A percentile compares a stretch with the other conserved stretches of the same genome.
phyloP scores from a whole-genome alignment of 345 rosid species.

The Angophora floribunda region DNA sequence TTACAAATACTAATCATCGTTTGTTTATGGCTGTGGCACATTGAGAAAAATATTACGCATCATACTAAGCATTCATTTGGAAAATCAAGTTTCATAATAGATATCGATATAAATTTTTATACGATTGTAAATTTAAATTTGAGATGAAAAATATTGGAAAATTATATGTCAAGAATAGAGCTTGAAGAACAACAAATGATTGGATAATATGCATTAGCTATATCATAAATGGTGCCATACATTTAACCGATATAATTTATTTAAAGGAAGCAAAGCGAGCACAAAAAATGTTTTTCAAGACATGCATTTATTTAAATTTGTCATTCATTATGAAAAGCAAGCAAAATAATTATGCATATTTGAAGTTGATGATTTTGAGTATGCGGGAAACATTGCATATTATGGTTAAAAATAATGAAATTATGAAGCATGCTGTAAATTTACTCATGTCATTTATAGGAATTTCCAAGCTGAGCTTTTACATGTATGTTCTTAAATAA shows the following conservation, averaged over 20 bases:
- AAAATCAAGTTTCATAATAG: background rate
- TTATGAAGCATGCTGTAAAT: background rate
- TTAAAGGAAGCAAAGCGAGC: too few relatives aligned
- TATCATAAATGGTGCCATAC: accelerated
- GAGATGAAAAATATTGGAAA: background rate
- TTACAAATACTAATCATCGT: accelerated
- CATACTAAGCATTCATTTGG: accelerated
- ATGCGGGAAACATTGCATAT: accelerated
- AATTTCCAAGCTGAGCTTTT: background rate
- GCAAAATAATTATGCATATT: too few relatives aligned
- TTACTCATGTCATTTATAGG: background rate
- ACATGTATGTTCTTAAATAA: accelerated
- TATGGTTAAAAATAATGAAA: too few relatives aligned
- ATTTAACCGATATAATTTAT: too few relatives aligned
- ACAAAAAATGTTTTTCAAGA: too few relatives aligned
- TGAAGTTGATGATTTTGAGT: background rate
- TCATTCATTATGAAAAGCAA: accelerated
- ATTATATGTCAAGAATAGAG: accelerated
- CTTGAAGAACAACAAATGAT: accelerated
- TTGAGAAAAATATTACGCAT: too few relatives aligned
- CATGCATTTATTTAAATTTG: too few relatives aligned
- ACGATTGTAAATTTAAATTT: too few relatives aligned
- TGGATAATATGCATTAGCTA: accelerated
- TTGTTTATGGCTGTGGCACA: background rate
- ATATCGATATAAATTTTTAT: accelerated